phyloP scores from a whole-genome alignment of 192 early-diverging fungal genomes.

The Polychytrium aggregatum region DNA sequence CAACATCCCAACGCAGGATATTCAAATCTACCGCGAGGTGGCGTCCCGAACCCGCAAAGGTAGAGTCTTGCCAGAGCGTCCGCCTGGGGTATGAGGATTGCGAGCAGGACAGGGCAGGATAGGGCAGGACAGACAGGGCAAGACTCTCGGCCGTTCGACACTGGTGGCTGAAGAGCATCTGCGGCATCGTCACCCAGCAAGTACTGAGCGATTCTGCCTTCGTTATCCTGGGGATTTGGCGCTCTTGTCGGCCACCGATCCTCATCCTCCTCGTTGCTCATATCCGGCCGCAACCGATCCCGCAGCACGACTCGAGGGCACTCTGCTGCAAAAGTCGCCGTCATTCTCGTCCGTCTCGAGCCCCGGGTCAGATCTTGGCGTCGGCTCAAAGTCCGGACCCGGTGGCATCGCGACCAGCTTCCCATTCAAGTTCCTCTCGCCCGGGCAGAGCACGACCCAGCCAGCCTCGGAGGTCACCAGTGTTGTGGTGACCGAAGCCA shows the following conservation, averaged over 20 bases:
- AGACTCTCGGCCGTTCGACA: neutral
- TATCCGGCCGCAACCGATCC: no score
- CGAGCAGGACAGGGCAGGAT: neutral
- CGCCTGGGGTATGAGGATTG: neutral
- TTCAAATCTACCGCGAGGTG: constrained; percentile 10
- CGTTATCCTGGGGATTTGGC: no score
- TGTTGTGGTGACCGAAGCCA: constrained; percentile 5
- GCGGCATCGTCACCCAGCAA: no score
- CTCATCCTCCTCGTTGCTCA: no score
- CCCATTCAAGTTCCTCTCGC: neutral
- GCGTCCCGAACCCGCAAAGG: constrained; percentile 9
- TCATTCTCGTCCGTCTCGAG: neutral
- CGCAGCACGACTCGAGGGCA: no score
- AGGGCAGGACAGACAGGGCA: neutral
- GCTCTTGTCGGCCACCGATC: no score
- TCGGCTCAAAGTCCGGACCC: neutral
- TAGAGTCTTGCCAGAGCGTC: neutral
- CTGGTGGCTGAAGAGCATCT: neutral
- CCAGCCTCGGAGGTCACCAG: neutral
- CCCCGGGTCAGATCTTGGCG: constrained; percentile 4
- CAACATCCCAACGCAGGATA: constrained; percentile 4
- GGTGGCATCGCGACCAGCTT: neutral
- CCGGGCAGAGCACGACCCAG: neutral
- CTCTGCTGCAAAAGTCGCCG: neutral
- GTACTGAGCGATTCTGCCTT: no score